Conservation (phyloP, 495 filamentous ascomycete genomes). For the Darksidea phi region DNA sequence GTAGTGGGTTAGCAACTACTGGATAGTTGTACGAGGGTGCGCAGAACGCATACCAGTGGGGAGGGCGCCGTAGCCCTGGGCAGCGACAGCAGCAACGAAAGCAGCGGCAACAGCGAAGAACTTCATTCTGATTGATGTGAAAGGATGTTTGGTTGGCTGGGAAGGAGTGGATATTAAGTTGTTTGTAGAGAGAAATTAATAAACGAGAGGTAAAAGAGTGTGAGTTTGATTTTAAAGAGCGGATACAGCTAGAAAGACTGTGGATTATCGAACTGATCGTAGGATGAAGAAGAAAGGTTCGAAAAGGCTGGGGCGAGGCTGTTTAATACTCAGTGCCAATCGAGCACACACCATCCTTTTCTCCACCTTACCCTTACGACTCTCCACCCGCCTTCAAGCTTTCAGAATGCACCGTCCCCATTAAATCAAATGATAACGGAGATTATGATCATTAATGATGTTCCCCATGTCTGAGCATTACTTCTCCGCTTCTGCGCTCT, state of each 20-base stretch:
- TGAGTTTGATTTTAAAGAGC: conserved; percentile 18
- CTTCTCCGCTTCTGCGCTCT: background rate
- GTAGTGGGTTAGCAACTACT: background rate
- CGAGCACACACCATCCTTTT: conserved; percentile 5
- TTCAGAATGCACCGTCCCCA: background rate
- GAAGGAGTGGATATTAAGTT: background rate
- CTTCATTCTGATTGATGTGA: conserved; percentile 19
- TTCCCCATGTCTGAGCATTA: background rate
- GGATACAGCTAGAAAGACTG: conserved; percentile 26
- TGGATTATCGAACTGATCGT: conserved; percentile 22
- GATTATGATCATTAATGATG: background rate
- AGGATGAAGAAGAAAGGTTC: conserved; percentile 5
- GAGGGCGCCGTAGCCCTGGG: background rate
- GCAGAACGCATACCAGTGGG: too few species aligned
- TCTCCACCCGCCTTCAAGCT: background rate
- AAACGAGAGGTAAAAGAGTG: conserved; percentile 14
- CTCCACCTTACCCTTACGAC: background rate
- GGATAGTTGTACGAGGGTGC: background rate
- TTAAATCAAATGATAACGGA: conserved; percentile 16
- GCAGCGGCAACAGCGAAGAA: conserved; percentile 25
- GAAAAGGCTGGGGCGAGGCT: conserved; percentile 12
- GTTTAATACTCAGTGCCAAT: conserved; percentile 8
- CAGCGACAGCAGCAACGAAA: conserved; percentile 11
- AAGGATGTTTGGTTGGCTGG: conserved; percentile 7
- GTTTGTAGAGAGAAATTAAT: conserved; percentile 16